phyloP scores from a whole-genome alignment of 805 yeast genomes.

The Metschnikowia vanudenii region DNA sequence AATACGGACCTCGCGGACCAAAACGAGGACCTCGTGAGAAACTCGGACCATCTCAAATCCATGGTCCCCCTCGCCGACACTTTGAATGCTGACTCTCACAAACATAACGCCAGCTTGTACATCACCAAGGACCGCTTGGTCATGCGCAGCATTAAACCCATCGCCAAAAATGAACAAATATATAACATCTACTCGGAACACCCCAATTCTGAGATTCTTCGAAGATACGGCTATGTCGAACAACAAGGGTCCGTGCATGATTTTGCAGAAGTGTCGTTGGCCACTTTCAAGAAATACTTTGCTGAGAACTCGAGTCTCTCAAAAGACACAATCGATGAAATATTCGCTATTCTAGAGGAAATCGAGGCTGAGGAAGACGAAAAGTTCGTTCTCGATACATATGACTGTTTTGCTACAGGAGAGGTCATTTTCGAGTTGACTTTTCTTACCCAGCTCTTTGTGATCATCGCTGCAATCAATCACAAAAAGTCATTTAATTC shows the following conservation, averaged over 20 bases:
- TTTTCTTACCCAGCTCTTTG: slow-evolving; percentile 52
- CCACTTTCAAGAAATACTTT: slow-evolving; percentile 40
- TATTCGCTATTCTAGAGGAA: slow-evolving; percentile 30
- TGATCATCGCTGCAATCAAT: slow-evolving; percentile 32
- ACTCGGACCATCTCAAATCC: slow-evolving; percentile 55
- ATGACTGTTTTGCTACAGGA: slow-evolving; percentile 59
- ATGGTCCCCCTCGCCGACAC: slow-evolving; percentile 95
- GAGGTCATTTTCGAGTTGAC: slow-evolving; percentile 60
- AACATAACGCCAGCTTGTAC: slow-evolving; percentile 70
- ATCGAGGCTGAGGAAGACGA: slow-evolving; percentile 42
- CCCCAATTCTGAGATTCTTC: slow-evolving; percentile 84
- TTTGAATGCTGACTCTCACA: slow-evolving; percentile 77
- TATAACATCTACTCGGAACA: slow-evolving; percentile 88
- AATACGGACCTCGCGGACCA: neutral
- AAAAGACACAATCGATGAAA: slow-evolving; percentile 31
- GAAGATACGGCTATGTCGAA: slow-evolving; percentile 92
- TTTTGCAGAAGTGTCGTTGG: slow-evolving; percentile 69
- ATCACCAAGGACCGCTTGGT: slow-evolving; percentile 50
- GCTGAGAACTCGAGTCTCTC: slow-evolving; percentile 20
- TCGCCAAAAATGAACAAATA: slow-evolving; percentile 67
- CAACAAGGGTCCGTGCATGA: slow-evolving; percentile 68
- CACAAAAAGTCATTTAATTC: slow-evolving; percentile 23
- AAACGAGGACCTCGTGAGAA: slow-evolving; percentile 18
- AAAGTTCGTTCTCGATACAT: slow-evolving; percentile 50
- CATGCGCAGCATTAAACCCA: slow-evolving; percentile 69